phyloP scores from a whole-genome alignment of 495 filamentous ascomycete species.

The Penicillium riverlandense region DNA sequence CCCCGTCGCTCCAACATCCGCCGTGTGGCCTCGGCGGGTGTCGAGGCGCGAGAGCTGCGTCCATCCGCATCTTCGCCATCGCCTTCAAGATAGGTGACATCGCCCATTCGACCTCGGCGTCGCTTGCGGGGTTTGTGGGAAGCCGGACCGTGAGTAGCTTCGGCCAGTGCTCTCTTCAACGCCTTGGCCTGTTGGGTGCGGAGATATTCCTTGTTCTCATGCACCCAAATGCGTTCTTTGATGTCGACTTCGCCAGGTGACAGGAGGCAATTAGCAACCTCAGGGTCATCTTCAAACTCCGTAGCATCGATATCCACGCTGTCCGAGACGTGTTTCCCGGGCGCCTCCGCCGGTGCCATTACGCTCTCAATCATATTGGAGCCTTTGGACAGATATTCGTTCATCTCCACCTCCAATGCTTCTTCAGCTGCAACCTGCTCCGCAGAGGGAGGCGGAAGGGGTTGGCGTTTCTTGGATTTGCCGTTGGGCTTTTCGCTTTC shows the following conservation, averaged over 20 bases:
- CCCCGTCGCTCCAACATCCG: slow-evolving; percentile 65
- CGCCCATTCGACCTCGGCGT: slow-evolving; percentile 41
- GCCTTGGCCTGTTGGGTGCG: slow-evolving; percentile 72
- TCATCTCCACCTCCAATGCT: slow-evolving; percentile 38
- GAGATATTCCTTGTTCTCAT: slow-evolving; percentile 85
- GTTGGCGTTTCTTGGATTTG: slow-evolving; percentile 26
- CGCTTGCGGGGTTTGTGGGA: slow-evolving; percentile 43
- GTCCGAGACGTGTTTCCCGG: slow-evolving; percentile 28
- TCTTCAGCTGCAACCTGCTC: slow-evolving; percentile 38
- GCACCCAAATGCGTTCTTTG: slow-evolving; percentile 89
- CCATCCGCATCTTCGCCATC: slow-evolving; percentile 33
- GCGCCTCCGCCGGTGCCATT: neutral
- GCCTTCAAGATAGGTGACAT: slow-evolving; percentile 42
- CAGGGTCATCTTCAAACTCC: slow-evolving; percentile 75
- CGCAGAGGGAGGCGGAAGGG: slow-evolving; percentile 23
- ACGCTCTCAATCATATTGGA: slow-evolving; percentile 32
- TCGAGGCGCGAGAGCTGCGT: slow-evolving; percentile 30
- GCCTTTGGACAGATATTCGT: slow-evolving; percentile 26
- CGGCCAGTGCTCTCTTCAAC: slow-evolving; percentile 54
- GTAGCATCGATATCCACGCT: slow-evolving; percentile 54
- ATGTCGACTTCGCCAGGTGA: slow-evolving; percentile 58
- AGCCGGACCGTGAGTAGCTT: slow-evolving; percentile 37
- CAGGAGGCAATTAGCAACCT: slow-evolving; percentile 74
- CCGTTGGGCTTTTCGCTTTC: slow-evolving; percentile 12
- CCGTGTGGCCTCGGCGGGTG: slow-evolving; percentile 66